Evolutionary conservation across 768 basidiomycete species (phyloP).

Genomic region (Vishniacozyma victoriae): DNA sequence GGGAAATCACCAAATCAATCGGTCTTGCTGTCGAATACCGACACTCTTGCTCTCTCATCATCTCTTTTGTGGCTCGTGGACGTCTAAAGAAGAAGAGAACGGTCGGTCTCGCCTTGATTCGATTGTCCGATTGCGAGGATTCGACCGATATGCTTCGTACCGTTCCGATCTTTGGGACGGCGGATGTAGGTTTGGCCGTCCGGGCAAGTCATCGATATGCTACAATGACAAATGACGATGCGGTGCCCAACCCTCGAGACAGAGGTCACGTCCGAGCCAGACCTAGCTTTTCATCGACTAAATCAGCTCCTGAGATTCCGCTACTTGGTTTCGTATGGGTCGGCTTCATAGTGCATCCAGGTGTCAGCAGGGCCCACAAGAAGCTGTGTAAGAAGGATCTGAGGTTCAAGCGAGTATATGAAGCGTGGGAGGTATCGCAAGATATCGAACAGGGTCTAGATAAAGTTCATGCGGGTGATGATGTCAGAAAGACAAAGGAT

Average conservation of each 20-base stretch:
- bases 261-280: background rate
- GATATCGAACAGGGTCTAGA: conserved; percentile 17
- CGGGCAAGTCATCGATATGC: background rate
- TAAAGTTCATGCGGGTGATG: background rate
- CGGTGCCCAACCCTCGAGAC: background rate
- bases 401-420: conserved; percentile 38
- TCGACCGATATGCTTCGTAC: conserved; percentile 11
- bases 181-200: conserved; percentile 30
- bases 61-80: conserved; percentile 25
- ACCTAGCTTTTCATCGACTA: background rate
- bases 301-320: background rate
- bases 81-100: conserved; percentile 36
- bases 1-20: conserved; percentile 25
- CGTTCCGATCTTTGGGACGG: conserved; percentile 32
- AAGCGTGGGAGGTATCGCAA: conserved; percentile 39
- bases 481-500: background rate
- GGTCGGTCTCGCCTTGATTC: conserved; percentile 32
- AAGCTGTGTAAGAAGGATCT: conserved; percentile 38
- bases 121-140: conserved; percentile 30
- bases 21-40: conserved; percentile 44
- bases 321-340: conserved; percentile 12
- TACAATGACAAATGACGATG: background rate
- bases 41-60: conserved; percentile 42
- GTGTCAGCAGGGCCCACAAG: conserved; percentile 34
- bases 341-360: conserved; percentile 25